phyloP scores from a whole-genome alignment of 164 flowering plant species.

The Platanus orientalis region DNA sequence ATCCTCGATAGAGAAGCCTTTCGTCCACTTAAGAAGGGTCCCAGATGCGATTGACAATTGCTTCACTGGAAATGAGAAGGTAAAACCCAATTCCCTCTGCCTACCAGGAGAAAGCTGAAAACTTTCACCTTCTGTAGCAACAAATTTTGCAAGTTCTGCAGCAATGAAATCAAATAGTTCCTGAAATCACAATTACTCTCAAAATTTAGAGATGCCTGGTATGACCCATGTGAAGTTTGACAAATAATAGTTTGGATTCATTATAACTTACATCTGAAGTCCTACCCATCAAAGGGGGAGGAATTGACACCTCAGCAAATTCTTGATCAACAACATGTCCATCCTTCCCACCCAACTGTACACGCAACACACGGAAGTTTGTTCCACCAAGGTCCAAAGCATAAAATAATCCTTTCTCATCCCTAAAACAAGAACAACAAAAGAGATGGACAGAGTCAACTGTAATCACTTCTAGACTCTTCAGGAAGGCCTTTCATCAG shows the following conservation, averaged over 20 bases:
- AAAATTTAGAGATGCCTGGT: too few species aligned
- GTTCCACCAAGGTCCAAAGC: conserved; percentile 60
- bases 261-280: conserved; percentile 20
- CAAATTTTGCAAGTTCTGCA: conserved; percentile 39
- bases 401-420: conserved; percentile 45
- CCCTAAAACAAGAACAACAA: conserved; percentile 15
- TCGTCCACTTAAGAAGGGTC: conserved; percentile 44
- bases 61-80: conserved; percentile 55
- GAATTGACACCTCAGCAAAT: conserved; percentile 34
- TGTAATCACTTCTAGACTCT: background rate
- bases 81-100: conserved; percentile 49
- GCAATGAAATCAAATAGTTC: conserved; percentile 43
- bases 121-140: conserved; percentile 32
- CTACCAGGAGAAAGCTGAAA: conserved; percentile 29
- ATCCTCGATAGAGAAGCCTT: conserved; percentile 45
- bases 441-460: background rate
- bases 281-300: conserved; percentile 35
- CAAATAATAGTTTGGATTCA: too few species aligned
- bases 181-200: conserved; percentile 18
- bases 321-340: conserved; percentile 19
- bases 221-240: background rate
- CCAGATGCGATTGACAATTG: conserved; percentile 47
- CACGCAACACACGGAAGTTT: conserved; percentile 45
- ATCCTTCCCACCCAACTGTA: conserved; percentile 41
- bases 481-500: background rate